Conservation (phyloP, 2,329 filamentous ascomycete genomes). For the Hawksworthiomyces lignivorus region DNA sequence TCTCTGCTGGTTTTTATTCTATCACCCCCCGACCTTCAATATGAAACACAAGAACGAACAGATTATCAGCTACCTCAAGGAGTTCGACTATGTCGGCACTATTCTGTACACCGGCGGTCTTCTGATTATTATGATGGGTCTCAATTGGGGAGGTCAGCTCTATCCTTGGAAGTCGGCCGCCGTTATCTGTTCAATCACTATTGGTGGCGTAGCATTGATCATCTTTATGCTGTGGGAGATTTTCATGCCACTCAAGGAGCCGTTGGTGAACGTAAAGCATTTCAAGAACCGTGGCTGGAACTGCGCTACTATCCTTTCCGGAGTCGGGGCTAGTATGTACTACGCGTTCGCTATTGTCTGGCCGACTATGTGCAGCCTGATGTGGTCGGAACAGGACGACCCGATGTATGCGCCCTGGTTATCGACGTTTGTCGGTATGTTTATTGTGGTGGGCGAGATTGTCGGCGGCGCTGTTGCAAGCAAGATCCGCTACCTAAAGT, state of each 20-base stretch:
- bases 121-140: constrained; percentile 23
- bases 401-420: constrained; percentile 20
- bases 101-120: constrained; percentile 23
- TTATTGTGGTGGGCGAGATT: constrained; percentile 21
- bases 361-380: constrained; percentile 26
- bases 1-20: constrained; percentile 25
- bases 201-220: constrained; percentile 18
- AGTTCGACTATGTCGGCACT: constrained; percentile 26
- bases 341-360: constrained; percentile 30
- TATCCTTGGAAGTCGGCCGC: constrained; percentile 26
- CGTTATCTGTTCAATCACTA: constrained; percentile 23
- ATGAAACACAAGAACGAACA: constrained; percentile 22
- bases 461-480: constrained; percentile 20
- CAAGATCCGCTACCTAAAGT: constrained; percentile 24
- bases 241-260: constrained; percentile 22
- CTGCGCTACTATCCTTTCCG: constrained; percentile 23
- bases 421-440: constrained; percentile 21
- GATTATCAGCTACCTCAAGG: constrained; percentile 19
- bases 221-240: constrained; percentile 22
- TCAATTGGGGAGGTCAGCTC: constrained; percentile 24
- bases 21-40: constrained; percentile 25
- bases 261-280: constrained; percentile 28
- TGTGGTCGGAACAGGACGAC: constrained; percentile 20
- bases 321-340: constrained; percentile 28
- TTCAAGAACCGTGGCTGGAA: constrained; percentile 28